Evolutionary conservation across 495 filamentous ascomycete genomes (phyloP).

Genomic region (Podospora appendiculata): DNA sequence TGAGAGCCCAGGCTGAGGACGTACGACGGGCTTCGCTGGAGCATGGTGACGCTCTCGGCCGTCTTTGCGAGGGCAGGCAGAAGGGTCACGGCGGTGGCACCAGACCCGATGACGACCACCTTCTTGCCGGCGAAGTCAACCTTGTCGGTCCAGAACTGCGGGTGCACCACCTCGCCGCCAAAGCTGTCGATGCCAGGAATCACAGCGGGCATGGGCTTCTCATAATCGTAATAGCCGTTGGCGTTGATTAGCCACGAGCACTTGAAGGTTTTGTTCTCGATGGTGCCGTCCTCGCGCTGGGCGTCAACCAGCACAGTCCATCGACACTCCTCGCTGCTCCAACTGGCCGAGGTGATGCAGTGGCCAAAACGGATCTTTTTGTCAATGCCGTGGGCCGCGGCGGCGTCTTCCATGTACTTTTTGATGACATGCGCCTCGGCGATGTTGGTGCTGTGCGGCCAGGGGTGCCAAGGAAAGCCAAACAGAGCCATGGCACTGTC

Average conservation of each 20-base stretch:
- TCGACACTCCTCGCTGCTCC: conserved; percentile 48
- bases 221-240: conserved; percentile 65
- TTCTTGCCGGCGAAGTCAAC: conserved; percentile 42
- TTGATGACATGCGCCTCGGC: conserved; percentile 52
- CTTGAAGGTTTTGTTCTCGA: conserved; percentile 31
- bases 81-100: conserved; percentile 51
- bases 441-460: conserved; percentile 51
- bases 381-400: conserved; percentile 52
- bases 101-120: conserved; percentile 49
- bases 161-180: conserved; percentile 48
- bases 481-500: conserved; percentile 63
- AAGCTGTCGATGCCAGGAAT: conserved; percentile 57
- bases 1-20: conserved; percentile 44
- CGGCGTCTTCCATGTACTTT: conserved; percentile 55
- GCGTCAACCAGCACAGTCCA: conserved; percentile 55
- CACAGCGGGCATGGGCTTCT: conserved; percentile 41
- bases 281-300: conserved; percentile 25
- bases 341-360: conserved; percentile 46
- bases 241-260: conserved; percentile 53
- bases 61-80: conserved; percentile 42
- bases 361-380: conserved; percentile 53
- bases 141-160: conserved; percentile 55
- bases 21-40: conserved; percentile 52
- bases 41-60: conserved; percentile 45
- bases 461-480: conserved; percentile 62